Evolutionary conservation across 73 alveolate genomes (phyloP), one percentile per base, ranked within the genome.

Genomic region (Stentor coeruleus): DNA sequence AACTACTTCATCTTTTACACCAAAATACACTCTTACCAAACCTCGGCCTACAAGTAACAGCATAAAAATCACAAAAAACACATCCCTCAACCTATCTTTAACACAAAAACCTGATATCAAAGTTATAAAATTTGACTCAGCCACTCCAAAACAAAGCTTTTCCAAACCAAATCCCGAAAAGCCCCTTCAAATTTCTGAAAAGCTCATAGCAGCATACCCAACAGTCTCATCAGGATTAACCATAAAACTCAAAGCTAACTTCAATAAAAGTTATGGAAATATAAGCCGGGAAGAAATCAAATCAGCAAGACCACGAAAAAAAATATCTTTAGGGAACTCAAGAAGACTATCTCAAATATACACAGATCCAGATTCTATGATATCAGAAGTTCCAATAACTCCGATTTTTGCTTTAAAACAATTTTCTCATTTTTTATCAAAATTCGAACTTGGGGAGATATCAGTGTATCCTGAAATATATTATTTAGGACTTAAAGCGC

Each of bases 371-470:
- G 15, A 3, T 38, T 30, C n/a, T 74, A 38, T 36, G 4, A 35
- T 31, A 6, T 20, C n/a, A 1, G 33, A 74, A 15, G 15, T 74
- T 3, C 85, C 85, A 3, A 14, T 77, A 59, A 42, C 77, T 4
- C 77, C 85, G 20, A 39, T 33, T 1, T 20, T 35, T 2, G 85
- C 35, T n/a, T 58, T 77, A 11, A 77, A 77, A 38, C n/a, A 77
- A 28, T 58, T 38, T 77, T n/a, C 74, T 41, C 37, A 77, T 77
- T 77, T 26, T 11, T 33, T 77, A 37, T 38, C 85, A 42, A 58
- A 77, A n/a, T 75, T 37, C 39, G 83, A 75, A 3, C 38, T 26
- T 20, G 72, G 81, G 6, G 83, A 75, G 39, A 75, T 75, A n/a
- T 36, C 39, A 2, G 83, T 20, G 15, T 75, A 1, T 39, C 14